Evolutionary conservation across 306 rosid genomes (phyloP).

Genomic region (Luffa aegyptiaca): DNA sequence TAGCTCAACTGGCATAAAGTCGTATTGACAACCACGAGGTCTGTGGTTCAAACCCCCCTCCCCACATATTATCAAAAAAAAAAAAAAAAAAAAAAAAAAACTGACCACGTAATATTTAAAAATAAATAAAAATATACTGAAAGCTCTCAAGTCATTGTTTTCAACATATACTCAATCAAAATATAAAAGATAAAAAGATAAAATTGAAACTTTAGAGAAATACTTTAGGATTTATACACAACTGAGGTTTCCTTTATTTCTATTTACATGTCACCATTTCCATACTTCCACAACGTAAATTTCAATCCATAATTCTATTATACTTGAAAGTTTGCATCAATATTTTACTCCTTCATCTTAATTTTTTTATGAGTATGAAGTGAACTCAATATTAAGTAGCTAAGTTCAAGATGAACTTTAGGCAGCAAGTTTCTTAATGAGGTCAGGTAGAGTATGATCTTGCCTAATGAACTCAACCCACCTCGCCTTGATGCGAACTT

Average conservation of each 20-base stretch:
- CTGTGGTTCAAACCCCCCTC: too few relatives aligned
- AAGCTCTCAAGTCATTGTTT: too few relatives aligned
- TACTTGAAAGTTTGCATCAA: background rate
- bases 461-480: conserved; percentile 37
- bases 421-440: conserved; percentile 26
- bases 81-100: too few relatives aligned
- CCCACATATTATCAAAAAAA: too few relatives aligned
- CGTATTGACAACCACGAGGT: too few relatives aligned
- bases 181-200: too few relatives aligned
- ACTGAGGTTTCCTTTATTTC: background rate
- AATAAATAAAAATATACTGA: too few relatives aligned
- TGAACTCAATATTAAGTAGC: background rate
- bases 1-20: too few relatives aligned
- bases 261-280: background rate
- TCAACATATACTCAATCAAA: too few relatives aligned
- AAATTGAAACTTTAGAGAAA: background rate
- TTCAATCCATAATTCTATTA: background rate
- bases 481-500: conserved; percentile 51
- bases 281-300: background rate
- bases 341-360: background rate
- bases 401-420: conserved; percentile 4
- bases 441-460: conserved; percentile 29
- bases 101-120: too few relatives aligned
- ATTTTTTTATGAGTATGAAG: background rate
- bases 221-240: background rate